Evolutionary conservation across 2,329 filamentous ascomycete genomes (phyloP).

Genomic region (Ophiostoma triangulosporum): DNA sequence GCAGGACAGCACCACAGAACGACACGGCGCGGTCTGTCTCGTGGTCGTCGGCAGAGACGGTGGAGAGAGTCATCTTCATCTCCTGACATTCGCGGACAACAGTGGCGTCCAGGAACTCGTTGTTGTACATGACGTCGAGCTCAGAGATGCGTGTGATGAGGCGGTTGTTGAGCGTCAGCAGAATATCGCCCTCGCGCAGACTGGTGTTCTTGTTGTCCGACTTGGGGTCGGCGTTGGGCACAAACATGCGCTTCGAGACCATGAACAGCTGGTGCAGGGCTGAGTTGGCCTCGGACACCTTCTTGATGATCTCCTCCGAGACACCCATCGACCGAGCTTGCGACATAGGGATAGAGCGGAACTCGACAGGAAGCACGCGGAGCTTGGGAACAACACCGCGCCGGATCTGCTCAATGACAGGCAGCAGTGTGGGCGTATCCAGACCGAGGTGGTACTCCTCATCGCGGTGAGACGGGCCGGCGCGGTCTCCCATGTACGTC

Average conservation of each 20-base stretch:
- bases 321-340: conserved; percentile 97
- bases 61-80: conserved; percentile 63
- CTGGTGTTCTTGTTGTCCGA: conserved; percentile 31
- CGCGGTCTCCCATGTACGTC: conserved; percentile 87
- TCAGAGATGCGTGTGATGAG: conserved; percentile 89
- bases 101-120: conserved; percentile 68
- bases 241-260: conserved; percentile 70
- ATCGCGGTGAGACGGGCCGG: conserved; percentile 64
- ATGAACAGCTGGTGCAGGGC: conserved; percentile 96
- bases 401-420: conserved; percentile 79
- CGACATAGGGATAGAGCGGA: conserved; percentile 90
- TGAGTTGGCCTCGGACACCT: conserved; percentile 77
- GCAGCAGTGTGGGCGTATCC: conserved; percentile 74
- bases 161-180: conserved; percentile 80
- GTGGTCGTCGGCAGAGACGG: conserved; percentile 75
- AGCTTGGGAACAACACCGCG: conserved; percentile 65
- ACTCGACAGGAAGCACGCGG: conserved; percentile 86
- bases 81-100: conserved; percentile 78
- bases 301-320: conserved; percentile 86
- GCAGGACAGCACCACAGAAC: conserved; percentile 89
- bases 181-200: conserved; percentile 79
- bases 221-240: conserved; percentile 26
- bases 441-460: conserved; percentile 94
- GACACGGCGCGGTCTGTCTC: conserved; percentile 86
- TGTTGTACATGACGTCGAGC: conserved; percentile 91